Base-by-base conservation (phyloP, 345 rosid species). In the Acer yangbiense region DNA sequence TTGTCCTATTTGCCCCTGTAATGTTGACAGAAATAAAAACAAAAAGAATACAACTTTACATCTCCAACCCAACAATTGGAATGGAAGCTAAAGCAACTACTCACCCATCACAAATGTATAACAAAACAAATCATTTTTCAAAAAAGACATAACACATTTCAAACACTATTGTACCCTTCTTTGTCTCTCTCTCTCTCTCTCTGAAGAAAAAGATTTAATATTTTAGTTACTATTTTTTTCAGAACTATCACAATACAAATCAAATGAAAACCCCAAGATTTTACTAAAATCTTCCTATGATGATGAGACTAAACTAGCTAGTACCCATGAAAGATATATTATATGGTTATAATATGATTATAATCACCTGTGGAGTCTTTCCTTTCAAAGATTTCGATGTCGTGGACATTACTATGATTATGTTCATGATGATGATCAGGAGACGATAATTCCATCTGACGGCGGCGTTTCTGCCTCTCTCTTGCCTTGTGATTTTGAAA, bases 401-500 rank as follows among this genome's bases (percentile, higher is more conserved):
- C 86, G 2, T 62, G 83, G 16, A 48, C 73, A n/a, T 55, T 57
- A 32, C 58, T 44, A 68, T 68, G 1, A 29, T 50, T 3, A 60
- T 39, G 35, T 20, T 72, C 44, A 1, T 61, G 83, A 50, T 72
- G 27, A 1, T 61, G 83, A 50, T 29, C 63, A 52, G 82, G 83
- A 13, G 55, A 72, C 17, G 67, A 69, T 48, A 87, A 88, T 76
- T 96, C 98, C 95, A 92, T 86, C 77, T 93, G 93, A 60, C 97
- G 92, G 60, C 98, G 90, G 1, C 95, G 90, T 79, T 91, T 92
- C 70, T 89, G 97, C 21, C 98, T 86, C 57, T 94, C 98, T 41
- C 99, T 87, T 7, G 99, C 98, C 88, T 95, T 95, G 82, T 95
- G 99, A 78, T 95, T 95, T 77, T 95, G 99, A 69, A 95, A 95